These are phyloP conservation scores for Notholithocarpus densiflorus DNA, from an alignment of 306 rosid genomes.

Conservation along the genomic window DNA sequence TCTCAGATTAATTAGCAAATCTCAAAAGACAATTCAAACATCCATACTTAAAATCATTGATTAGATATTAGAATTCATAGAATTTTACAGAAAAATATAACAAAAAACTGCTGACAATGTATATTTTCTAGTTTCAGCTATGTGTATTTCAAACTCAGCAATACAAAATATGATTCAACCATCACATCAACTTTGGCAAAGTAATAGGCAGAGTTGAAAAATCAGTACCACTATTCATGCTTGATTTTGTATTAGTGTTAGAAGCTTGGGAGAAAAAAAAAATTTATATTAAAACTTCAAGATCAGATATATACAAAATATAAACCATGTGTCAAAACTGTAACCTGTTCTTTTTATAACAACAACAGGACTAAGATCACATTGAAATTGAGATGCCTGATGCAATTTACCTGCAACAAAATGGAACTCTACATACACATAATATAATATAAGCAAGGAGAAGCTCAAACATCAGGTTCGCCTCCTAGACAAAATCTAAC, in stretches of 20 bases:
- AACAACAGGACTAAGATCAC: background rate
- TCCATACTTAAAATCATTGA: background rate
- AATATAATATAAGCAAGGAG: slow-evolving; percentile 31
- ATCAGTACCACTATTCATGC: background rate
- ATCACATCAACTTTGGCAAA: background rate
- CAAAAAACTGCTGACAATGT: background rate
- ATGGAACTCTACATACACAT: slow-evolving; percentile 20
- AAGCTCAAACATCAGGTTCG: slow-evolving; percentile 20
- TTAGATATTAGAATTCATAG: background rate
- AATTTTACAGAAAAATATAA: background rate
- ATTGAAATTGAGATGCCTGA: slow-evolving; percentile 3
- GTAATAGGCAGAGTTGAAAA: background rate
- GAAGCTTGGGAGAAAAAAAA: background rate
- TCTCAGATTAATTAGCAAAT: background rate
- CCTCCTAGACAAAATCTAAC: slow-evolving; percentile 23
- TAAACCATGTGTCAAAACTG: background rate
- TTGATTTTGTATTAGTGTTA: background rate
- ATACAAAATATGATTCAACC: background rate
- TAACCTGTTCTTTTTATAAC: slow-evolving; percentile 12
- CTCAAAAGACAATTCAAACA: background rate
- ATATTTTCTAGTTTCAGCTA: background rate
- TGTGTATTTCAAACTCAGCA: background rate
- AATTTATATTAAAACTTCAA: background rate
- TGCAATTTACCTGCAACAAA: slow-evolving; percentile 46
- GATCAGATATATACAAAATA: slow-evolving; percentile 2